phyloP scores from a whole-genome alignment of 2,329 filamentous ascomycete species.

The Diplocarpon mali region DNA sequence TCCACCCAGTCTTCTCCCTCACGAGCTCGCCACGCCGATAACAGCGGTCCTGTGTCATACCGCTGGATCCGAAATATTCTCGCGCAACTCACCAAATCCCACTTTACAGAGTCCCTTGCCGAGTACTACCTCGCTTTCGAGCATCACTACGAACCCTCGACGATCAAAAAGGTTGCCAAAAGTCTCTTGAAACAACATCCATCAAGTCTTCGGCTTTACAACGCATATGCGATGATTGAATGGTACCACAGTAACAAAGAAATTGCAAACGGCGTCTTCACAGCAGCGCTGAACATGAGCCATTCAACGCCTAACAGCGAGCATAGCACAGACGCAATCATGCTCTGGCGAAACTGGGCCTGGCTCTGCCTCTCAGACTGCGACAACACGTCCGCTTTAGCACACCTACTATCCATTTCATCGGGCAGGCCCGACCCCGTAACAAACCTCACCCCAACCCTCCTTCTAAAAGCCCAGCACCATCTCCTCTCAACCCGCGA shows the following conservation, averaged over 20 bases:
- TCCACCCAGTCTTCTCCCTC: slow-evolving; percentile 9
- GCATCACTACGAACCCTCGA: slow-evolving; percentile 39
- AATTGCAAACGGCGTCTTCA: slow-evolving; percentile 53
- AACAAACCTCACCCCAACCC: slow-evolving; percentile 17
- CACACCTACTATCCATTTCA: slow-evolving; percentile 31
- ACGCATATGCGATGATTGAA: slow-evolving; percentile 68
- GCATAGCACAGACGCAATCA: slow-evolving; percentile 6
- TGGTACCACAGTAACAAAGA: slow-evolving; percentile 43
- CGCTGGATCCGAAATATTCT: slow-evolving; percentile 43
- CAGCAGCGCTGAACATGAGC: slow-evolving; percentile 52
- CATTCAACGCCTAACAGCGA: slow-evolving; percentile 30
- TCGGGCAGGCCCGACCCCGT: slow-evolving; percentile 26
- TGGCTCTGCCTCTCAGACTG: slow-evolving; percentile 21
- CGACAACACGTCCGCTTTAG: slow-evolving; percentile 26
- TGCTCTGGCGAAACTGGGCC: slow-evolving; percentile 24
- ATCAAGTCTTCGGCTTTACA: slow-evolving; percentile 59
- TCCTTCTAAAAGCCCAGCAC: slow-evolving; percentile 42
- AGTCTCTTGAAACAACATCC: slow-evolving; percentile 57
- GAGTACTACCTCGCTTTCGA: slow-evolving; percentile 63
- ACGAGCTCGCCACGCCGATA: slow-evolving; percentile 12
- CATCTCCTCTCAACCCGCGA: slow-evolving; percentile 43
- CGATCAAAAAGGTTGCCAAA: slow-evolving; percentile 61
- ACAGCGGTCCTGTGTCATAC: slow-evolving; percentile 19
- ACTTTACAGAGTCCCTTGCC: slow-evolving; percentile 42
- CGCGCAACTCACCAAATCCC: slow-evolving; percentile 40